These are phyloP conservation scores for Sclerotiophoma versabilis DNA, from an alignment of 2,329 filamentous ascomycete species.

Conservation along the genomic window DNA sequence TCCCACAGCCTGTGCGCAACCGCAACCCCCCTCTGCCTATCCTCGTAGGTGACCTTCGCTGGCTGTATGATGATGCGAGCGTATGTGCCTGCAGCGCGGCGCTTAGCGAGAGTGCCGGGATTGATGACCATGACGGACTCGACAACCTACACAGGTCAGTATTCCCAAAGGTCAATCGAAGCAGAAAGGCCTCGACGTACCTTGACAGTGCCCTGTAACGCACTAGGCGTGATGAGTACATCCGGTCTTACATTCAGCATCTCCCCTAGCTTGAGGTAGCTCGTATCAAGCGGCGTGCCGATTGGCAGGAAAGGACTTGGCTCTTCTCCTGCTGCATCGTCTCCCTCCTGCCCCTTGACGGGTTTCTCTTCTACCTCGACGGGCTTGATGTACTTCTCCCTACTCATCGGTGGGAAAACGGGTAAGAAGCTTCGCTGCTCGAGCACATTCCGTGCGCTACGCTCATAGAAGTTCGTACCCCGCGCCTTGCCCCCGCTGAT, in stretches of 20 bases:
- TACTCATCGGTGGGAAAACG: constrained; percentile 79
- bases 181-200: constrained; percentile 59
- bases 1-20: constrained; percentile 80
- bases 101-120: constrained; percentile 85
- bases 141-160: constrained; percentile 69
- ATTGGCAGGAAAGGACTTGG: constrained; percentile 51
- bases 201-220: constrained; percentile 85
- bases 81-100: constrained; percentile 83
- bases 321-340: constrained; percentile 63
- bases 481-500: constrained; percentile 63
- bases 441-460: constrained; percentile 79
- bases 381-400: constrained; percentile 66
- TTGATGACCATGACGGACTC: constrained; percentile 91
- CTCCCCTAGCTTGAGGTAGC: constrained; percentile 87
- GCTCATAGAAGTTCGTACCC: constrained; percentile 69
- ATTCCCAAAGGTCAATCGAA: too few relatives aligned
- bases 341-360: constrained; percentile 50
- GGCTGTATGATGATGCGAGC: constrained; percentile 79
- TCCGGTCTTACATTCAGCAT: constrained; percentile 88
- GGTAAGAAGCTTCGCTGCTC: constrained; percentile 93
- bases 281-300: constrained; percentile 81
- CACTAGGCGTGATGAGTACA: constrained; percentile 81
- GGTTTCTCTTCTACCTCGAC: constrained; percentile 49
- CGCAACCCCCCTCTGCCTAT: constrained; percentile 61
- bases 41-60: constrained; percentile 65